A percentile compares a stretch with the other conserved stretches of the same genome.
Conservation (phyloP, 139 green algal species). For the Chloropicon primus region DNA sequence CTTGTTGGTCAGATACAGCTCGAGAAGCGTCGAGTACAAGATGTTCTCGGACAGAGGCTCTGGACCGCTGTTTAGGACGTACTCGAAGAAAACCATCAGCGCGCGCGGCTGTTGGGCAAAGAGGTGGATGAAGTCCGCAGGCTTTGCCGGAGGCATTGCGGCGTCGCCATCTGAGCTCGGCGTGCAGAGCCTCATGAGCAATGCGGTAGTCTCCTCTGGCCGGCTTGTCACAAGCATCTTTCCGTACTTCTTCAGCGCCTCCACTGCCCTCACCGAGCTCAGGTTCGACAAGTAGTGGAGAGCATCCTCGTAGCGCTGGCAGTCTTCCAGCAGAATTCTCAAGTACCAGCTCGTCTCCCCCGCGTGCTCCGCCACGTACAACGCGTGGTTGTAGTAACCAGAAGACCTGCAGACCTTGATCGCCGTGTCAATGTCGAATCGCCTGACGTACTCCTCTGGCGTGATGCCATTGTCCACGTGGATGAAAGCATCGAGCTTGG, state of each 20-base stretch:
- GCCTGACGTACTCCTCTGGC: constrained; percentile 3
- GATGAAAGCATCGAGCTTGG: constrained; percentile 70
- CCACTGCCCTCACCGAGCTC: constrained; percentile 21
- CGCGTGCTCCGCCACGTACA: constrained; percentile 54
- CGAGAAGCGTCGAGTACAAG: constrained; percentile 42
- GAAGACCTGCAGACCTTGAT: constrained; percentile 64
- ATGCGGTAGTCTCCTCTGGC: constrained; percentile 59
- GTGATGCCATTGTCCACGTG: constrained; percentile 1
- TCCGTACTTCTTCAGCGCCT: constrained; percentile 53
- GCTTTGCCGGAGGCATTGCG: constrained; percentile 35
- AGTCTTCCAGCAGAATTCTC: constrained; percentile 80
- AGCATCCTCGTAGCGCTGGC: constrained; percentile 49
- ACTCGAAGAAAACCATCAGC: constrained; percentile 64
- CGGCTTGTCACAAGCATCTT: constrained; percentile 41
- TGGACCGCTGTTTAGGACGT: constrained; percentile 51
- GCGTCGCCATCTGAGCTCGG: constrained; percentile 9
- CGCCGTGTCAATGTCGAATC: constrained; percentile 77
- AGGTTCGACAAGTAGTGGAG: constrained; percentile 51
- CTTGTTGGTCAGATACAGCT: constrained; percentile 60
- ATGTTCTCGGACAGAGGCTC: neutral
- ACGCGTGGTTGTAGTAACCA: constrained; percentile 78
- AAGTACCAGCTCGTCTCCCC: constrained; percentile 42
- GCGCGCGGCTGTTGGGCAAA: constrained; percentile 54
- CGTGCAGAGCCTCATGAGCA: constrained; percentile 80
- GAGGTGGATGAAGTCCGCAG: constrained; percentile 72